Conservation (phyloP, 2,329 filamentous ascomycete genomes). For the Dactylellina sp. region DNA sequence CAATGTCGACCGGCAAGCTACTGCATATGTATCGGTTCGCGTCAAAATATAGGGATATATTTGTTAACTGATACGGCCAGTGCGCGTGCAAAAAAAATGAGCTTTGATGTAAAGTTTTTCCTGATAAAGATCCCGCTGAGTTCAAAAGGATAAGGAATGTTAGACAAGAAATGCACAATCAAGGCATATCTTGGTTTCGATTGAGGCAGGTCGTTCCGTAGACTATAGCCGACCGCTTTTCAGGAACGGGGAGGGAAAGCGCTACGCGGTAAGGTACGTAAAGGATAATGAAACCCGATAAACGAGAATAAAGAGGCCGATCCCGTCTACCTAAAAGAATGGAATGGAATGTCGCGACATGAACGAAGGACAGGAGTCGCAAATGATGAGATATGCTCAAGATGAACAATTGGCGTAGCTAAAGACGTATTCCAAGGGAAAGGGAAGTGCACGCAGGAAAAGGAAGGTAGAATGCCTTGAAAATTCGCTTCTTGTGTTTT, state of each 20-base stretch:
- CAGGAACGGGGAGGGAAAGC: slow-evolving; percentile 10
- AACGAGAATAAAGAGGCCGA: slow-evolving; percentile 36
- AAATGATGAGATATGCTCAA: slow-evolving; percentile 19
- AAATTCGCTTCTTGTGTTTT: slow-evolving; percentile 40
- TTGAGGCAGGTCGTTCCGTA: slow-evolving; percentile 36
- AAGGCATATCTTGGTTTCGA: slow-evolving; percentile 38
- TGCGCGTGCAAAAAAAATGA: slow-evolving; percentile 21
- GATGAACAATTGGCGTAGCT: slow-evolving; percentile 38
- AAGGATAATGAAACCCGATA: slow-evolving; percentile 35
- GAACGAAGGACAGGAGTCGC: slow-evolving; percentile 43
- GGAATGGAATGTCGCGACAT: slow-evolving; percentile 54
- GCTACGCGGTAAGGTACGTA: slow-evolving; percentile 28
- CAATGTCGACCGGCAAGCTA: slow-evolving; percentile 28
- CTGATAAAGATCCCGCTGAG: slow-evolving; percentile 40
- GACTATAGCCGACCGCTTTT: slow-evolving; percentile 10
- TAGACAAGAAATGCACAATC: slow-evolving; percentile 33
- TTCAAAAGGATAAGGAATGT: slow-evolving; percentile 47
- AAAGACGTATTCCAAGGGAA: slow-evolving; percentile 34
- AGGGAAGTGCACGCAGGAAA: slow-evolving; percentile 33
- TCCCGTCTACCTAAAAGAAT: slow-evolving; percentile 56
- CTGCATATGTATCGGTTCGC: slow-evolving; percentile 27
- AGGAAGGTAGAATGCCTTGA: slow-evolving; percentile 49
- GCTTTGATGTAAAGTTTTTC: slow-evolving; percentile 24
- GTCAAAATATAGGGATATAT: too few relatives aligned
- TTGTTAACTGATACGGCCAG: slow-evolving; percentile 22